Conservation (phyloP, 164 flowering plant species). For the Pachysandra terminalis region DNA sequence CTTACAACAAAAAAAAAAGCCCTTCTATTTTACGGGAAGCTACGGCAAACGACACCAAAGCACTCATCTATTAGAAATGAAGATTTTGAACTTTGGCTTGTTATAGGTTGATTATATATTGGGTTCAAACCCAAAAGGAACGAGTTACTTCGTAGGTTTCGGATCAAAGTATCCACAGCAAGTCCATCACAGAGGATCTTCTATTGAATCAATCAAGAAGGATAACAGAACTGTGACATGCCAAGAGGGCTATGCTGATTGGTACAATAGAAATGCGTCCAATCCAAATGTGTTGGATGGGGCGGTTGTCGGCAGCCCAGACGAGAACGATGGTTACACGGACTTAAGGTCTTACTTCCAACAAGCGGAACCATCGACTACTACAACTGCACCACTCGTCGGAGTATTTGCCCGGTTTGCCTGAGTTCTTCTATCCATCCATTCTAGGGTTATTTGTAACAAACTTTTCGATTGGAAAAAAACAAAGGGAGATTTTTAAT, state of each 20-base stretch:
- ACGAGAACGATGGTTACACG: constrained; percentile 32
- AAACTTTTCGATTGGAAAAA: too few species aligned
- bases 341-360: constrained; percentile 40
- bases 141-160: constrained; percentile 72
- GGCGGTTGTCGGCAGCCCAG: constrained; percentile 62
- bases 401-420: constrained; percentile 29
- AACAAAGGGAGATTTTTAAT: too few species aligned
- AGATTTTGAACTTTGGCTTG: too few species aligned
- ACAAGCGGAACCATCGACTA: constrained; percentile 44
- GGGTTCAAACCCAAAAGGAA: constrained; percentile 43
- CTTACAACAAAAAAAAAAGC: too few species aligned
- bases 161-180: constrained; percentile 44
- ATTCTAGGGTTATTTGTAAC: too few species aligned
- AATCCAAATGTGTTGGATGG: constrained; percentile 65
- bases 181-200: constrained; percentile 68
- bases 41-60: too few species aligned
- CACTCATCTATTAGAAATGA: too few species aligned
- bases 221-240: constrained; percentile 36
- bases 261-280: constrained; percentile 36
- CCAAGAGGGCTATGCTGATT: constrained; percentile 37
- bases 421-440: too few species aligned
- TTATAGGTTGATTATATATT: constrained; percentile 58
- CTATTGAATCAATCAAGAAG: constrained; percentile 48
- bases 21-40: too few species aligned
- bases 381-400: constrained; percentile 39